Base-by-base conservation (phyloP, 2,329 filamentous ascomycete species). In the Fusarium drepaniforme region DNA sequence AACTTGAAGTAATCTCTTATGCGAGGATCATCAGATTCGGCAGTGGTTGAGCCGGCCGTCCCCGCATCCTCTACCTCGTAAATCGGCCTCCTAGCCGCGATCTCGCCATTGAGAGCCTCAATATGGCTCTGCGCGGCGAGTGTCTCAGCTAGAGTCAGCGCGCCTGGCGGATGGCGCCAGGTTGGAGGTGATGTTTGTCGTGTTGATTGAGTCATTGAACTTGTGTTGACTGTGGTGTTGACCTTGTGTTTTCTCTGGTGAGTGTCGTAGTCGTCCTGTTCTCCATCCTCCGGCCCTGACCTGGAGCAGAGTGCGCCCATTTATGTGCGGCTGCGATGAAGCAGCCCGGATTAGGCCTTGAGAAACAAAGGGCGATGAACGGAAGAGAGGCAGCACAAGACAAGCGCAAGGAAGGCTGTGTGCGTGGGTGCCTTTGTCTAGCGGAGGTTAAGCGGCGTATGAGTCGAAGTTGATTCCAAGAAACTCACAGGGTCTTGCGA, bases 1-100 rank as follows among this genome's bases (percentile, higher is more conserved):
- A 78, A 49, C 40, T 64, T 57, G 13, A 79, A 58, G 69, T 87
- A 88, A 21, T 77, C 78, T 11, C 75, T 75, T 15, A 67, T 60
- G 18, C 49, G 49, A 5, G 71, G 49, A 15, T 46, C 65, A 59
- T 46, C 65, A 57, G 73, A 67, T n/a, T 61, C 68, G 28, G 25
- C 49, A 16, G 60, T 25, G 13, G 62, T 37, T 33, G 49, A 28
- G 21, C 18, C 25, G 38, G 30, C 30, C 18, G 69, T 30, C 13
- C 70, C 30, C 38, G 40, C 16, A 21, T 70, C 62, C 21, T 28
- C 25, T n/a, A 35, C n/a, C 38, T 59, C 57, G 30, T 28, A 51
- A 23, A 40, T 49, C 38, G 65, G 44, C 38, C 28, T 40, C 58
- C 62, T 67, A 46, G 58, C 67, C 21, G 67, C 66, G 28, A 79